Evolutionary conservation across 495 filamentous ascomycete genomes (phyloP), one percentile per base, ranked within the genome.

Genomic region (Talaromyces proteolyticus): DNA sequence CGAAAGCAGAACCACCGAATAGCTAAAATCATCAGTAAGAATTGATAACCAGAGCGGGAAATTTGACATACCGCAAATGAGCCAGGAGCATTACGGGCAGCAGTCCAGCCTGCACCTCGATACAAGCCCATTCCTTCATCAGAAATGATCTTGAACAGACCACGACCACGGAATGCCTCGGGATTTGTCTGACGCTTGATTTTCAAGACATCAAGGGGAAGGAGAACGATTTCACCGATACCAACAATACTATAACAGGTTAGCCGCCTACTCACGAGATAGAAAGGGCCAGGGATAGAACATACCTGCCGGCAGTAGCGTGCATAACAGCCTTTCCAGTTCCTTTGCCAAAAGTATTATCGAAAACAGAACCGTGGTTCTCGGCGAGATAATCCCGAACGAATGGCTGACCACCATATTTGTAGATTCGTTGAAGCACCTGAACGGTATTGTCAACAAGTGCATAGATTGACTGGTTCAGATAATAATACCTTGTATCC

Each of bases 131-230:
- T 92, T 25, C 93, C 94, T 66, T 99, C 93, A 68, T 99, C 93
- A 45, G 78, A 73, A 52, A 99, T 75, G 47, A 99, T 96, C 66
- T 79, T 82, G 63, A 96, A 78, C 17, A 97, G 75, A 44, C 94
- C 94, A 60, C 93, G 86, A 56, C 92, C 91, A 51, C 91, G 79
- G 81, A 99, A 99, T 39, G 93, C 91, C 60, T 96, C 93, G 25
- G 93, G 93, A 78, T 99, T 99, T 34, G 93, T 99, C 73, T 99
- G 93, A 57, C 93, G 86, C 78, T 97, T 97, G 76, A 99, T 99
- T 79, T 99, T 99, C 20, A 99, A 77, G 11, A 99, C 93, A 58
- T 99, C 93, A 25, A 99, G 80, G 38, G 93, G 93, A 19, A 99
- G 79, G 3, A 99, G 77, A 52, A 99, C 77, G 55, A 99, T 93